Base-by-base conservation (phyloP, 2,329 filamentous ascomycete species). In the Neobulgaria alba region DNA sequence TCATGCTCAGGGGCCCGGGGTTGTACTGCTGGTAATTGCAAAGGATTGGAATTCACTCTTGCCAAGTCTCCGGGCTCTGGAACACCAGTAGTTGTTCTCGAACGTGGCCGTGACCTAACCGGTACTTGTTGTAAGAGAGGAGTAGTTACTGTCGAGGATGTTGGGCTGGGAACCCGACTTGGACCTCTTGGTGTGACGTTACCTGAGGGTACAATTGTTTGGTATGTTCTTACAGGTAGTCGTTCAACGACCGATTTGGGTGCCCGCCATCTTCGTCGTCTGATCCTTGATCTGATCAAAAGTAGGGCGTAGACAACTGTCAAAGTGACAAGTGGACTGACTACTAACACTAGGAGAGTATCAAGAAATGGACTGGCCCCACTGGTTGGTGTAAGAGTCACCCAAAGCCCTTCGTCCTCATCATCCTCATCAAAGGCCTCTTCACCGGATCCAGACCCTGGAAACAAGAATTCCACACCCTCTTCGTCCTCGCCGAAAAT, bases 211-310 rank as follows among this genome's bases (percentile, higher is more conserved):
- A 75, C 67, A 26, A 95, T 85, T 0, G 89, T 94, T 55, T 94
- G 89, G 57, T 95, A 98, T 0, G 89, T 96, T 44, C 90, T 80
- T 10, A 98, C 88, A 2, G 92, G 92, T n/a, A 98, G 73, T 43
- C 85, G 81, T 53, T 95, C 89, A 14, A 98, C 89, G 1, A 98
- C 80, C 1, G 87, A 94, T 63, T 98, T 98, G 4, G 92, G 92
- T n/a, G 92, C 92, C 55, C 92, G 79, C 90, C 92, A 98, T 53
- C 90, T 77, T 48, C 90, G 77, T 45, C 90, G 77, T 37, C 90
- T 81, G 52, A 95, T 93, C 45, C 89, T 82, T 34, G 89, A 89
- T 40, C 92, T 82, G 29, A 96, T 69, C 30, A 96, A 75, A 4
- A 96, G 72, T 9, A 96, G 72, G 10, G 86, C 83, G 58, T 96